Evolutionary conservation across 345 rosid genomes (phyloP), one percentile per base, ranked within the genome.

Genomic region (Heritiera fomes): DNA sequence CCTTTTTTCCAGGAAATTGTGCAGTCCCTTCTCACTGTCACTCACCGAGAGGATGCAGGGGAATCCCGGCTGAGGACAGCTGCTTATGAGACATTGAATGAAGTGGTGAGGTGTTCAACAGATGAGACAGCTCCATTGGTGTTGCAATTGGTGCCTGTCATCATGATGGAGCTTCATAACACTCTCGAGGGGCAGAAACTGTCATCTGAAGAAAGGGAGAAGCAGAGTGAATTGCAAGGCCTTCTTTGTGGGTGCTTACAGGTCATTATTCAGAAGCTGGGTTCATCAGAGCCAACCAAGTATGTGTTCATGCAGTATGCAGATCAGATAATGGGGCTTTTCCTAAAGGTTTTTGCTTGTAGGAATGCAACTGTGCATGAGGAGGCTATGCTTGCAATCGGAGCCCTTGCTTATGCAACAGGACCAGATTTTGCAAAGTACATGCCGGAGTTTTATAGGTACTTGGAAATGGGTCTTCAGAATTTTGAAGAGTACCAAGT

Each of bases 321-420:
- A 13, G 93, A 91, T 63, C 93, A 89, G 67, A 89, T 90, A 70
- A 91, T 91, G 93, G 91, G 86, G 9, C 93, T 91, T 62, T 90
- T 91, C 89, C 75, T 91, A 73, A 90, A 91, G 83, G 95, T 91
- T 40, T 91, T 91, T 81, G 90, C 88, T 34, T 90, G 89, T 78
- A 89, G 90, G 81, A 91, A 88, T 83, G 96, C 93, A 4, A 90
- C 96, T 47, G 93, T 87, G 63, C 96, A 91, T 13, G 95, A 91
- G 83, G 95, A 91, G 83, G 95, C 95, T 63, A 90, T 91, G 95
- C 91, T 90, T 45, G 91, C 96, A 18, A 90, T 91, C 56, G 93
- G 93, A 12, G 93, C 96, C 45, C 93, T 91, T 79, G 95, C 95
- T 71, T 91, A 91, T 76, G 86, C 92, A 66, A 80, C 89, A 15